phyloP scores from a whole-genome alignment of 164 flowering plant genomes.

The Nymphaea thermarum region DNA sequence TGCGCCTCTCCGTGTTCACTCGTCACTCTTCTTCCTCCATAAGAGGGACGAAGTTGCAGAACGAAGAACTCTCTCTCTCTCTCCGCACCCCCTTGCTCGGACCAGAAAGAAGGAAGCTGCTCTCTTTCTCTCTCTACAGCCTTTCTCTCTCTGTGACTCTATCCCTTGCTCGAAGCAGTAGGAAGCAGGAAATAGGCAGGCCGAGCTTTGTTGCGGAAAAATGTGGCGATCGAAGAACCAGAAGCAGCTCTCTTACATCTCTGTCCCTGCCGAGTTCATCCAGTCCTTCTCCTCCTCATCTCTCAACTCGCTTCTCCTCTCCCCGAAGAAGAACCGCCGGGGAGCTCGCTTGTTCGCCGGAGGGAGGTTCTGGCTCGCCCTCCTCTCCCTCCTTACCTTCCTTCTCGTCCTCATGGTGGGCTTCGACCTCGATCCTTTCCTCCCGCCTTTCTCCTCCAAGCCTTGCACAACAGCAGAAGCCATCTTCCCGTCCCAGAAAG shows the following conservation, averaged over 20 bases:
- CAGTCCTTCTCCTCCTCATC: slow-evolving; percentile 34
- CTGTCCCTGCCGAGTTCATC: slow-evolving; percentile 41
- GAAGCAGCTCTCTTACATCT: slow-evolving; percentile 36
- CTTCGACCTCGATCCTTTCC: slow-evolving; percentile 23
- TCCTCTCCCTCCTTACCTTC: slow-evolving; percentile 28
- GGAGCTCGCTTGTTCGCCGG: slow-evolving; percentile 6
- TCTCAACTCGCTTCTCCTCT: slow-evolving; percentile 24
- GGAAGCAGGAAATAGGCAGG: neutral
- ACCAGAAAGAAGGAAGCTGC: neutral
- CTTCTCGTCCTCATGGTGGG: slow-evolving; percentile 35
- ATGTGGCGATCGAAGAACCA: neutral
- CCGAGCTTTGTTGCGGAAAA: neutral
- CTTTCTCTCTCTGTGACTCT: no score
- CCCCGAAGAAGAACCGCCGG: slow-evolving; percentile 27
- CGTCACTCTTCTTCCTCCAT: no score
- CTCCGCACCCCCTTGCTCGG: neutral
- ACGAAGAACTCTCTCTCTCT: neutral
- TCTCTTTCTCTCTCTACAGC: neutral
- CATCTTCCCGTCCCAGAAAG: slow-evolving; percentile 2
- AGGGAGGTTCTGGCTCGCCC: slow-evolving; percentile 32
- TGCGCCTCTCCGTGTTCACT: no score
- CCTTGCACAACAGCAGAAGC: slow-evolving; percentile 28
- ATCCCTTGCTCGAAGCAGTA: neutral
- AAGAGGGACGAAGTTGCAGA: no score
- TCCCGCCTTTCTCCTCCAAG: slow-evolving; percentile 27